phyloP scores from a whole-genome alignment of 2,329 filamentous ascomycete genomes.

The Sclerotinia trifoliorum region DNA sequence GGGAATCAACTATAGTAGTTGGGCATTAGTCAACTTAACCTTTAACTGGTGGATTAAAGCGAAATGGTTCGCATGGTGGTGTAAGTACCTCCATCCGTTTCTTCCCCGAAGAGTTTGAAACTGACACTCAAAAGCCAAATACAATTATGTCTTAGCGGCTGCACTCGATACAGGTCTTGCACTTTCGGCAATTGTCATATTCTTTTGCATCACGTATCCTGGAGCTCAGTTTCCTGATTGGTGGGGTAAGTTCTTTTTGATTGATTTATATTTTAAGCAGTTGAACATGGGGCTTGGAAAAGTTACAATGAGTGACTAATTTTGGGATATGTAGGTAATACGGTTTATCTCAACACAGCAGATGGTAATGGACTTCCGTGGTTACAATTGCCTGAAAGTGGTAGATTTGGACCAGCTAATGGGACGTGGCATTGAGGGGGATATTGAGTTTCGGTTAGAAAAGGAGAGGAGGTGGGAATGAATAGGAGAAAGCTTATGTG shows the following conservation, averaged over 20 bases:
- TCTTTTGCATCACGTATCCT: slow-evolving; percentile 65
- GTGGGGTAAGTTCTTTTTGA: slow-evolving; percentile 64
- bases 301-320: slow-evolving; percentile 44
- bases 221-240: slow-evolving; percentile 58
- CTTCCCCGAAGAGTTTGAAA: slow-evolving; percentile 58
- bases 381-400: slow-evolving; percentile 16
- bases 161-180: slow-evolving; percentile 68
- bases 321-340: slow-evolving; percentile 58
- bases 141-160: slow-evolving; percentile 74
- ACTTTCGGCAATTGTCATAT: slow-evolving; percentile 66
- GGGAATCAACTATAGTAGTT: slow-evolving; percentile 70
- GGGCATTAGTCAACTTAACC: slow-evolving; percentile 67
- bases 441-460: neutral
- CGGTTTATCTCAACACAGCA: slow-evolving; percentile 32
- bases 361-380: slow-evolving; percentile 29
- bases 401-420: slow-evolving; percentile 13
- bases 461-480: neutral
- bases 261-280: no score
- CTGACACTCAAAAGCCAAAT: slow-evolving; percentile 62
- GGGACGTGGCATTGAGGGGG: slow-evolving; percentile 6
- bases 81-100: slow-evolving; percentile 55
- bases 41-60: slow-evolving; percentile 70
- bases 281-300: slow-evolving; percentile 44
- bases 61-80: slow-evolving; percentile 66
- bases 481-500: neutral